Base-by-base conservation (phyloP, 139 green algal species). In the Coccomyxa sp. region DNA sequence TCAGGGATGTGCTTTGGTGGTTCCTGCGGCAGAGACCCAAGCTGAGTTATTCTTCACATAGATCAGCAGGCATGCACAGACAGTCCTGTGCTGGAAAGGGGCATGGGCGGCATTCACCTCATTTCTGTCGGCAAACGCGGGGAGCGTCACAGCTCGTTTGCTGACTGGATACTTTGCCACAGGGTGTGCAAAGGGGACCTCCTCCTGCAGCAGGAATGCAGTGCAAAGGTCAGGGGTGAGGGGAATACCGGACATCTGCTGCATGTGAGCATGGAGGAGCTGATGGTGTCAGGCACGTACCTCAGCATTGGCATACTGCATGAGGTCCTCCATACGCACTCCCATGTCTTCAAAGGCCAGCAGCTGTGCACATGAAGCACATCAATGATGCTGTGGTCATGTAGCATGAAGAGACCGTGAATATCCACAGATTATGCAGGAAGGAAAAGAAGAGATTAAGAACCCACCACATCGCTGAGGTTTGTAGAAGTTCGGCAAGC, bases 331-430 rank as follows among this genome's bases (percentile, higher is more conserved):
- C 0, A 92, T 57, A 23, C 79, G 86, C 0, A 91, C 86, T 27
- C 93, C 92, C 80, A 98, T 80, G 77, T 98, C 92, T 23, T 92
- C 88, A 3, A 98, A 79, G 0, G 93, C 90, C 63, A 97, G 81
- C 59, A 93, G 80, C 89, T 92, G 74, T 45, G 58, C 13, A 17
- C 83, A 83, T 32, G 16, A 77, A 30, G 31, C 71, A 31, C 27
- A 38, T 10, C 4, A 30, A 23, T 30, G 4, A 74, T 27, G 66
- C 66, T 23, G 21, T 30, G 4, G 1, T 23, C 23, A 74, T 4
- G 23, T 74, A 9, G 23, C 23, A 27, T 74, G 66, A 23, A 74
- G 63, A 74, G 38, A 51, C 3, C 38, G 21, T 74, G 66, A 30
- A 74, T 27, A 1, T 74, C 21, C 66, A 74, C 21, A 74, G 21